phyloP scores from a whole-genome alignment of 2,329 filamentous ascomycete species.

The Verticillium isaacii region DNA sequence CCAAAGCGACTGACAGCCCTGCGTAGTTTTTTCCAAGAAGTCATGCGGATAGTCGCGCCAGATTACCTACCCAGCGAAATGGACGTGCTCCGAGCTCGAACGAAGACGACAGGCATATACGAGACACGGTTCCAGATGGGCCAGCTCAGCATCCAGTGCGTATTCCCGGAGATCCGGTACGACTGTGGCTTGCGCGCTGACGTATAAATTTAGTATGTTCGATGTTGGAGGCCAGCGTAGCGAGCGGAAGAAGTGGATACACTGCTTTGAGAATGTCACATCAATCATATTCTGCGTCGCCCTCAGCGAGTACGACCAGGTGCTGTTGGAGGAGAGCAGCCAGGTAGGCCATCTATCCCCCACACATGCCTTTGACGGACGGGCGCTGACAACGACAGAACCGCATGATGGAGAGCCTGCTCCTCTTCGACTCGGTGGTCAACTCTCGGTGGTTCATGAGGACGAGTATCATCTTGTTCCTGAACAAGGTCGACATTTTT shows the following conservation, averaged over 20 bases:
- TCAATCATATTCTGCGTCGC: conserved; percentile 99
- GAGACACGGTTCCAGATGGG: conserved; percentile 99
- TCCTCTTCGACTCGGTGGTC: conserved; percentile 96
- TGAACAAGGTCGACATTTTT: conserved; percentile 99
- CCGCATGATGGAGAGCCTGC: conserved; percentile 97
- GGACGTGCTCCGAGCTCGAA: conserved; percentile 91
- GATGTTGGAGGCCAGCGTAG: conserved; percentile 96
- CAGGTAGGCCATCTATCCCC: conserved; percentile 57
- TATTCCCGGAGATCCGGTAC: neutral
- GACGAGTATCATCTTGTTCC: conserved; percentile 95
- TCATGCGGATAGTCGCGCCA: conserved; percentile 72
- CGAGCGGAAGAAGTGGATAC: conserved; percentile 99
- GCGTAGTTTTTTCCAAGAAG: conserved; percentile 89
- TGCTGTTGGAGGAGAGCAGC: conserved; percentile 92
- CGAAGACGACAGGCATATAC: conserved; percentile 98
- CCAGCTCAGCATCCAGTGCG: conserved; percentile 96
- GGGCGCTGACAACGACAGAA: conserved; percentile 55
- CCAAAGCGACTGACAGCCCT: neutral
- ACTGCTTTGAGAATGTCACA: conserved; percentile 99
- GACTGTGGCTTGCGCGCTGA: neutral
- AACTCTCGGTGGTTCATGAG: conserved; percentile 99
- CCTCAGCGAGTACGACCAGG: conserved; percentile 96
- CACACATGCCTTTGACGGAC: neutral
- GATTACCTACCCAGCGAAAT: conserved; percentile 92
- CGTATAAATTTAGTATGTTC: conserved; percentile 73